Evolutionary conservation across 495 filamentous ascomycete genomes (phyloP).

Genomic region (Tuber borchii): DNA sequence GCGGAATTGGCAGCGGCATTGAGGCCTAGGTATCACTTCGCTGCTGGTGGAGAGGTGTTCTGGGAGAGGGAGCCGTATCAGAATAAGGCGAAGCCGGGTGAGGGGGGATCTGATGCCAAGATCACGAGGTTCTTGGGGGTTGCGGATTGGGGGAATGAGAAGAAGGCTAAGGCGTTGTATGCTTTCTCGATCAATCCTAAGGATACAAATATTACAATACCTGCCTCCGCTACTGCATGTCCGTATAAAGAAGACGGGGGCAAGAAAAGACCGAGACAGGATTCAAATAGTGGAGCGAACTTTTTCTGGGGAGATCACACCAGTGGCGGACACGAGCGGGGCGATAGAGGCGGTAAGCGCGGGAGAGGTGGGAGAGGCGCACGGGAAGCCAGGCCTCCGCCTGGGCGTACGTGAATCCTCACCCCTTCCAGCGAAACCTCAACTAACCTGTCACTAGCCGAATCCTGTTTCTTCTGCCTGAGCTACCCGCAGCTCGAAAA

Average conservation of each 20-base stretch:
- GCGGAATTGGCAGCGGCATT: conserved; percentile 68
- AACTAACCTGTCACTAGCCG: conserved; percentile 52
- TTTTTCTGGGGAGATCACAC: conserved; percentile 40
- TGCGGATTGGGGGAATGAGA: conserved; percentile 63
- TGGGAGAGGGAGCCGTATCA: conserved; percentile 86
- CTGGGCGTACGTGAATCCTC: conserved; percentile 26
- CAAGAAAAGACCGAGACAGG: conserved; percentile 26
- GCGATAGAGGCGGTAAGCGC: conserved; percentile 50
- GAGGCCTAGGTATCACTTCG: conserved; percentile 85
- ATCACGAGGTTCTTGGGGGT: conserved; percentile 86
- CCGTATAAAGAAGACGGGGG: conserved; percentile 21
- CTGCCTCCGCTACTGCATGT: conserved; percentile 41
- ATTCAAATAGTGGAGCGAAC: conserved; percentile 30
- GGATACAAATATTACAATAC: conserved; percentile 53
- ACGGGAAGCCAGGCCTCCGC: conserved; percentile 42
- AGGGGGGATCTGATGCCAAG: conserved; percentile 16
- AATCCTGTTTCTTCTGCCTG: conserved; percentile 89
- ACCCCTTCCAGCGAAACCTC: not conserved
- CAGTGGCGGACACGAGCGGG: conserved; percentile 13
- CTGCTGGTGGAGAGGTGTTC: conserved; percentile 59
- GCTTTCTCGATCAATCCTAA: conserved; percentile 74
- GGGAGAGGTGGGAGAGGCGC: conserved; percentile 47
- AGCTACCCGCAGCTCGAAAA: conserved; percentile 72
- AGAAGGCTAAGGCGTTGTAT: conserved; percentile 79
- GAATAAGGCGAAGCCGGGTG: conserved; percentile 21